Conservation (phyloP, 768 basidiomycete species). For the Mycena latifolia region DNA sequence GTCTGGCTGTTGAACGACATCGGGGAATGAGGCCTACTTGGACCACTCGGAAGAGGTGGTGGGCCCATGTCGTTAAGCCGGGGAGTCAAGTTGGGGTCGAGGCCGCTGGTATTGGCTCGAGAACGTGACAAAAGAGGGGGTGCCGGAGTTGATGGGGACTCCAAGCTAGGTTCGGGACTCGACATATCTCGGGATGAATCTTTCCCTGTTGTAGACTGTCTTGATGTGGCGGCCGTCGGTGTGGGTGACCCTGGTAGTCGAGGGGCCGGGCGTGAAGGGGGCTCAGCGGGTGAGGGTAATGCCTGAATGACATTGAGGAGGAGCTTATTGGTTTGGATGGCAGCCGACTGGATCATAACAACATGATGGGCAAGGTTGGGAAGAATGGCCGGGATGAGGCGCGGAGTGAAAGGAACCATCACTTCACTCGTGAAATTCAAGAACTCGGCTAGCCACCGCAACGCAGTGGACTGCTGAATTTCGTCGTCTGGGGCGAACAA, state of each 20-base stretch:
- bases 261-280: slow-evolving; percentile 43
- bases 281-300: slow-evolving; percentile 80
- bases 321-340: slow-evolving; percentile 87
- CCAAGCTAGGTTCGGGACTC: slow-evolving; percentile 58
- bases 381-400: slow-evolving; percentile 91
- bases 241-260: slow-evolving; percentile 70
- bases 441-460: slow-evolving; percentile 94
- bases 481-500: slow-evolving; percentile 77
- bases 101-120: slow-evolving; percentile 18
- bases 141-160: slow-evolving; percentile 41
- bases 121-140: slow-evolving; percentile 42
- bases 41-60: slow-evolving; percentile 38
- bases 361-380: slow-evolving; percentile 96
- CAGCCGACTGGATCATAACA: slow-evolving; percentile 88
- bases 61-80: slow-evolving; percentile 48
- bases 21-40: slow-evolving; percentile 76
- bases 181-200: slow-evolving; percentile 57
- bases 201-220: slow-evolving; percentile 60
- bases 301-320: slow-evolving; percentile 89
- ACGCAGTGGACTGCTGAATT: slow-evolving; percentile 94
- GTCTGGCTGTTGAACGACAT: slow-evolving; percentile 59
- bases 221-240: slow-evolving; percentile 58
- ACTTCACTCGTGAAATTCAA: slow-evolving; percentile 89
- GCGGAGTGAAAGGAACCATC: slow-evolving; percentile 94
- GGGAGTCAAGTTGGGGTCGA: slow-evolving; percentile 39